These are phyloP conservation scores for Marchantia paleacea DNA, from an alignment of 225 moss, liverwort and hornwort species.

Conservation along the genomic window DNA sequence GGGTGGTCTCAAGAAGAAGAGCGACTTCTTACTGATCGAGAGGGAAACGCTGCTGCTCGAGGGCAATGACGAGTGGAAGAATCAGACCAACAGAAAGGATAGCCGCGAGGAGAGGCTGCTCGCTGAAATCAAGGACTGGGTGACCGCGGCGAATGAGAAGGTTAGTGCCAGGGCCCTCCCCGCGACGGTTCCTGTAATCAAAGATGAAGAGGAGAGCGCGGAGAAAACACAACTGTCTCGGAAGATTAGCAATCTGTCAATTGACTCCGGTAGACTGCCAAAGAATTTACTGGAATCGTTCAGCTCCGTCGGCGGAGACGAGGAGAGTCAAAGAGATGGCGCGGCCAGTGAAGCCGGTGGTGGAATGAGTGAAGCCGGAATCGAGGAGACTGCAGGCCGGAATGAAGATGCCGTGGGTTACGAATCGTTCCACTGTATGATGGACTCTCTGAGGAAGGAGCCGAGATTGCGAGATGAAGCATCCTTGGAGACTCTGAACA, in stretches of 20 bases:
- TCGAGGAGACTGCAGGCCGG: neutral
- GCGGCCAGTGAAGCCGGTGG: slow-evolving; percentile 3
- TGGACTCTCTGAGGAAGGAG: slow-evolving; percentile 36
- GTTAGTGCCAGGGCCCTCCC: neutral
- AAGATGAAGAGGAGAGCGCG: slow-evolving; percentile 3
- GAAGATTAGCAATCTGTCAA: slow-evolving; percentile 7
- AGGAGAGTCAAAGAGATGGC: slow-evolving; percentile 13
- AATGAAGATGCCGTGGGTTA: slow-evolving; percentile 22
- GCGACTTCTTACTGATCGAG: slow-evolving; percentile 35
- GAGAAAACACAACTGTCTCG: neutral
- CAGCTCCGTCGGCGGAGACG: slow-evolving; percentile 23
- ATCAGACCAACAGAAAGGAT: slow-evolving; percentile 3
- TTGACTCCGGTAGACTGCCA: slow-evolving; percentile 10
- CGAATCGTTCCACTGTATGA: slow-evolving; percentile 39
- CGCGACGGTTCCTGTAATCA: neutral
- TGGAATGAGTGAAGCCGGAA: slow-evolving; percentile 5
- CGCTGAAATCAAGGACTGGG: slow-evolving; percentile 42
- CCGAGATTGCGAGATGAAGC: slow-evolving; percentile 38
- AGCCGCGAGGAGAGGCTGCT: slow-evolving; percentile 33
- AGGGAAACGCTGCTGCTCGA: slow-evolving; percentile 32
- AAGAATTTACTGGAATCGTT: slow-evolving; percentile 40
- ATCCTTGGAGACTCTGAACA: slow-evolving; percentile 36
- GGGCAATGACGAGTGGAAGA: slow-evolving; percentile 32
- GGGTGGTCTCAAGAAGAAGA: slow-evolving; percentile 7
- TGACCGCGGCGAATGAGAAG: slow-evolving; percentile 28